Evolutionary conservation across 768 basidiomycete genomes (phyloP).

Genomic region (Lentinus tigrinus): DNA sequence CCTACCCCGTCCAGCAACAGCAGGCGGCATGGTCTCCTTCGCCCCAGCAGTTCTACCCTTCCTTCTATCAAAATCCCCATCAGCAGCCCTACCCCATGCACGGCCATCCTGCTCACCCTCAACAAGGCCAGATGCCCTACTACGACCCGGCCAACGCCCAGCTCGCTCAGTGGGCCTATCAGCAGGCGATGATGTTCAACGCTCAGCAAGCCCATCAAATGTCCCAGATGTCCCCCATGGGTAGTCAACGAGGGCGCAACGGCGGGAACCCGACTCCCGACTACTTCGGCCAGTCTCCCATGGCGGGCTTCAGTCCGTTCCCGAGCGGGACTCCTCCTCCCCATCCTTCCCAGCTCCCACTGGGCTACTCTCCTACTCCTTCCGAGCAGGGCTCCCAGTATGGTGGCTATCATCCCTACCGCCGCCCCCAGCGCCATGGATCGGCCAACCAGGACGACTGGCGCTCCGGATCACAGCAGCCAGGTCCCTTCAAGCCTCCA

Average conservation of each 20-base stretch:
- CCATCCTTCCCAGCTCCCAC: constrained; percentile 46
- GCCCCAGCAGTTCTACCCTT: constrained; percentile 73
- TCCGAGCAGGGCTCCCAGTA: constrained; percentile 37
- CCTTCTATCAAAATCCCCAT: constrained; percentile 72
- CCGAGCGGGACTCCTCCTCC: constrained; percentile 72
- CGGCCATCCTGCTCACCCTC: constrained; percentile 29
- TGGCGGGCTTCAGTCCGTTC: constrained; percentile 58
- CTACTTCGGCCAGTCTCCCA: constrained; percentile 58
- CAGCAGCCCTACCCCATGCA: constrained; percentile 56
- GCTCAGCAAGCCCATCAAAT: constrained; percentile 56
- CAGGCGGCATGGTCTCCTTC: constrained; percentile 63
- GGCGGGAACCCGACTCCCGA: constrained; percentile 43
- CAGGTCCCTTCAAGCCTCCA: constrained; percentile 62
- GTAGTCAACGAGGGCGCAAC: constrained; percentile 38
- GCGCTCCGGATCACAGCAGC: constrained; percentile 36
- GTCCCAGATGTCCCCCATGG: constrained; percentile 28
- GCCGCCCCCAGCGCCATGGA: constrained; percentile 53
- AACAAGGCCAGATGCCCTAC: constrained; percentile 50
- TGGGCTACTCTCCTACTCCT: constrained; percentile 35
- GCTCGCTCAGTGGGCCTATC: constrained; percentile 85
- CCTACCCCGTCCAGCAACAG: constrained; percentile 73
- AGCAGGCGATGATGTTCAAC: constrained; percentile 88
- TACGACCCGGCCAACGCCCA: constrained; percentile 80
- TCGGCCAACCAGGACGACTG: constrained; percentile 43
- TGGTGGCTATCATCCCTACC: constrained; percentile 79